Evolutionary conservation across 2,329 filamentous ascomycete genomes (phyloP).

Genomic region (Eutypella sp.): DNA sequence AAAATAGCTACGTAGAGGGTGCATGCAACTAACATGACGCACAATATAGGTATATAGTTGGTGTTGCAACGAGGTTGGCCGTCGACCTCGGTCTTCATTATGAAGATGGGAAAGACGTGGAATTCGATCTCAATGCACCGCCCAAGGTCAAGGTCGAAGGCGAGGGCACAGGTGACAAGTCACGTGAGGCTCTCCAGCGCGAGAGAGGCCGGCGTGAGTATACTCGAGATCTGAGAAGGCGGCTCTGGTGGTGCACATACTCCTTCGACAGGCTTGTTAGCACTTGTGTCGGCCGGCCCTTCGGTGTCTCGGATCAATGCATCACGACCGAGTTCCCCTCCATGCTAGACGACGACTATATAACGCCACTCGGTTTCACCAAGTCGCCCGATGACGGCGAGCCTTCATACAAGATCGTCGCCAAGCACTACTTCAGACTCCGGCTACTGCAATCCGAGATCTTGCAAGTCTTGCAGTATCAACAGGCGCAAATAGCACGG

Average conservation of each 20-base stretch:
- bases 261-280: constrained; percentile 92
- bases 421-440: constrained; percentile 87
- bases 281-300: constrained; percentile 86
- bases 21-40: constrained; percentile 7
- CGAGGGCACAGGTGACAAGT: constrained; percentile 25
- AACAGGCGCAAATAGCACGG: constrained; percentile 77
- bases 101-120: constrained; percentile 70
- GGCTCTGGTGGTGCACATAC: constrained; percentile 97
- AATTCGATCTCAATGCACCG: constrained; percentile 52
- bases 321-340: constrained; percentile 95
- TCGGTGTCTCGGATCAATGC: constrained; percentile 92
- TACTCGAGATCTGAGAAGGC: constrained; percentile 76
- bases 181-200: constrained; percentile 33
- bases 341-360: constrained; percentile 79
- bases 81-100: constrained; percentile 91
- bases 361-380: constrained; percentile 72
- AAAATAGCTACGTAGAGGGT: background rate
- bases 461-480: constrained; percentile 85
- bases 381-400: constrained; percentile 52
- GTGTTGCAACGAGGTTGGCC: constrained; percentile 83
- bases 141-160: constrained; percentile 30
- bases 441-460: constrained; percentile 91
- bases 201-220: constrained; percentile 71
- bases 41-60: constrained; percentile 71
- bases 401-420: constrained; percentile 84